Conservation (phyloP, 2,329 filamentous ascomycete species). For the Botrytis deweyae region DNA sequence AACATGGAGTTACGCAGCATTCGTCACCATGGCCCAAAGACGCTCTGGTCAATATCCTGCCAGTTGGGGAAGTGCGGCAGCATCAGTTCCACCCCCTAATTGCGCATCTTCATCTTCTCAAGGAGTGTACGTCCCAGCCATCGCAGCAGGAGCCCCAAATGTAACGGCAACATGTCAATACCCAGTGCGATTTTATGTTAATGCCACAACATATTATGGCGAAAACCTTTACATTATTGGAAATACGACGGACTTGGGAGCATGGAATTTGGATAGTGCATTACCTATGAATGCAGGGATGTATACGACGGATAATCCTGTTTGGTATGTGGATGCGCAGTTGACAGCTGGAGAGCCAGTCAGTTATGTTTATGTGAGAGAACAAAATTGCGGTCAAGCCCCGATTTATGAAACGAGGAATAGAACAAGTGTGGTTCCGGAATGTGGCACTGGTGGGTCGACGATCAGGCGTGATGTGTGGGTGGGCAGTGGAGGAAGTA, state of each 20-base stretch:
- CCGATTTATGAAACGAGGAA: constrained; percentile 49
- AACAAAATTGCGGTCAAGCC: constrained; percentile 45
- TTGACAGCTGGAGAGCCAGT: constrained; percentile 45
- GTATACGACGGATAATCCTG: constrained; percentile 46
- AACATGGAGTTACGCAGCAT: constrained; percentile 73
- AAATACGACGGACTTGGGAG: constrained; percentile 45
- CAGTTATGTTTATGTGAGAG: constrained; percentile 48
- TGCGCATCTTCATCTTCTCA: constrained; percentile 49
- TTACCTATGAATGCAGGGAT: constrained; percentile 43
- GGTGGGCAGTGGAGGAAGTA: constrained; percentile 39
- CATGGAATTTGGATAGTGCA: constrained; percentile 42
- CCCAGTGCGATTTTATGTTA: constrained; percentile 47
- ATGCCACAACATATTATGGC: constrained; percentile 48
- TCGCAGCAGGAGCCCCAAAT: constrained; percentile 46
- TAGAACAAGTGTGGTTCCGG: constrained; percentile 44
- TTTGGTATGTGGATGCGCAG: constrained; percentile 47
- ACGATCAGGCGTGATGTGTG: constrained; percentile 44
- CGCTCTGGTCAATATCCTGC: constrained; percentile 54
- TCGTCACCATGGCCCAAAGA: constrained; percentile 60
- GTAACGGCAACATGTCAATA: constrained; percentile 34
- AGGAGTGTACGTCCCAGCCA: constrained; percentile 51
- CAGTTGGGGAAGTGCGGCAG: constrained; percentile 52
- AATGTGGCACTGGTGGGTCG: constrained; percentile 38
- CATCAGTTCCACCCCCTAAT: constrained; percentile 47
- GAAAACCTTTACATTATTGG: constrained; percentile 50